These are phyloP conservation scores for Lippia alba DNA, from an alignment of 305 asterid species.

Conservation along the genomic window DNA sequence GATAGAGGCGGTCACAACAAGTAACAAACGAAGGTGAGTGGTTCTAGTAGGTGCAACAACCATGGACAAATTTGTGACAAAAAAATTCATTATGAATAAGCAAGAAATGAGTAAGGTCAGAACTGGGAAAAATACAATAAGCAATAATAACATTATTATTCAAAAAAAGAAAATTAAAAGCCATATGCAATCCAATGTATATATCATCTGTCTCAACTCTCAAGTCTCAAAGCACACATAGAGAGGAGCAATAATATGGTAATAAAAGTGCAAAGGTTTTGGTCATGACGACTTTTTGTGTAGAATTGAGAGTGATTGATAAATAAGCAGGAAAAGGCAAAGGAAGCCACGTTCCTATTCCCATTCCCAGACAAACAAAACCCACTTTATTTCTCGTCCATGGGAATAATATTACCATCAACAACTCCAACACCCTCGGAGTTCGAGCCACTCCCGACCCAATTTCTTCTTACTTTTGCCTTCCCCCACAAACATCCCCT, in stretches of 20 bases:
- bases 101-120: no score
- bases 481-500: conserved; percentile 67
- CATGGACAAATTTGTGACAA: no score
- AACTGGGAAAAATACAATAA: no score
- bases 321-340: conserved; percentile 34
- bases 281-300: conserved; percentile 43
- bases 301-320: conserved; percentile 42
- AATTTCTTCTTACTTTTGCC: conserved; percentile 12
- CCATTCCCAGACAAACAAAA: conserved; percentile 39
- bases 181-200: not conserved
- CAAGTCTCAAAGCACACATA: no score
- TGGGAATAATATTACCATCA: conserved; percentile 31
- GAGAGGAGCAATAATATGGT: conserved; percentile 34
- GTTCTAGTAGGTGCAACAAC: no score
- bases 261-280: conserved; percentile 53
- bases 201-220: no score
- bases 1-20: no score
- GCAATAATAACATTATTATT: not conserved
- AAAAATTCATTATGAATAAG: no score
- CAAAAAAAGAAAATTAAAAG: not conserved
- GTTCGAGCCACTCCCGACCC: conserved; percentile 44
- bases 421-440: conserved; percentile 58
- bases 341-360: conserved; percentile 40
- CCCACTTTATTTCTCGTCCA: conserved; percentile 51
- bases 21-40: no score